phyloP scores from a whole-genome alignment of 1,139 yeast genomes.

The Diutina scorzettiae region DNA sequence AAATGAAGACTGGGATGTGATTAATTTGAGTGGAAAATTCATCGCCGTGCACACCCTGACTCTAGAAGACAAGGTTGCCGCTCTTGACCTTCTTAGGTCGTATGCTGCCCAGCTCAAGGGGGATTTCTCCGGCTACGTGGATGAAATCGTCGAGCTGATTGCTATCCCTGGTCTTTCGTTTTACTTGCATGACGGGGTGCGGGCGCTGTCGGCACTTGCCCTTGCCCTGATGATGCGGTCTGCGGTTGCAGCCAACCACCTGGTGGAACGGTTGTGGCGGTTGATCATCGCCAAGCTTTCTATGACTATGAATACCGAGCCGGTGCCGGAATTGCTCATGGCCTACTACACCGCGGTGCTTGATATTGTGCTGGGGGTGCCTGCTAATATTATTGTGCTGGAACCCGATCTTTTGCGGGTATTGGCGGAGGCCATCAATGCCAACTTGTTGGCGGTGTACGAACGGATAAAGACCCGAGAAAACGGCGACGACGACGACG shows the following conservation, averaged over 20 bases:
- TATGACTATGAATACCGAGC: constrained; percentile 61
- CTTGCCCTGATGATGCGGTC: constrained; percentile 69
- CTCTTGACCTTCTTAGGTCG: constrained; percentile 79
- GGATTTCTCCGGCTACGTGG: constrained; percentile 73
- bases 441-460: constrained; percentile 55
- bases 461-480: constrained; percentile 64
- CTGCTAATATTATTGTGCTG: constrained; percentile 44
- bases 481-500: constrained; percentile 48
- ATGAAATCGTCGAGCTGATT: constrained; percentile 65
- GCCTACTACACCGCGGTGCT: constrained; percentile 66
- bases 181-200: constrained; percentile 87
- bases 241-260: constrained; percentile 53
- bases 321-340: constrained; percentile 72
- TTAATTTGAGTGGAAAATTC: constrained; percentile 82
- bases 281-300: constrained; percentile 58
- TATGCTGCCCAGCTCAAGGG: constrained; percentile 81
- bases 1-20: constrained; percentile 93
- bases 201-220: constrained; percentile 79
- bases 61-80: constrained; percentile 84
- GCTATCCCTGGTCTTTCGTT: constrained; percentile 84
- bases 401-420: constrained; percentile 36
- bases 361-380: constrained; percentile 57
- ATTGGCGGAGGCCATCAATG: constrained; percentile 48
- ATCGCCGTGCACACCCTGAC: constrained; percentile 91
- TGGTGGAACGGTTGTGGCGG: constrained; percentile 53